Conservation (phyloP, 2,329 filamentous ascomycete genomes). For the Coniochaeta prunicola region DNA sequence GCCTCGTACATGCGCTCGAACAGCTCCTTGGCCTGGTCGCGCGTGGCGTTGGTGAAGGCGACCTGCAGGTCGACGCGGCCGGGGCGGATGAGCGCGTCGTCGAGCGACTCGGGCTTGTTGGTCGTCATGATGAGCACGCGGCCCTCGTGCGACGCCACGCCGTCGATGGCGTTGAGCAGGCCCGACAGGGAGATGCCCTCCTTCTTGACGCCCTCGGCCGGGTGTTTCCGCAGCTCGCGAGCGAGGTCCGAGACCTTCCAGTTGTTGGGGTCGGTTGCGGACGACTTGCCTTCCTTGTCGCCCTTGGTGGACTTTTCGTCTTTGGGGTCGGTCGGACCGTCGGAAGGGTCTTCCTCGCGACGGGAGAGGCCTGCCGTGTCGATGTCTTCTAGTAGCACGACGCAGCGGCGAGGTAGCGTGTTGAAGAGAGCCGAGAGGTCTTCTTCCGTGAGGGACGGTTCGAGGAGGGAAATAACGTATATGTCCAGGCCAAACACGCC, state of each 20-base stretch:
- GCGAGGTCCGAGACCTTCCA: slow-evolving; percentile 31
- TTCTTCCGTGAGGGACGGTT: slow-evolving; percentile 55
- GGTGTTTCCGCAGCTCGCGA: slow-evolving; percentile 33
- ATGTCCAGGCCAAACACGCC: slow-evolving; percentile 61
- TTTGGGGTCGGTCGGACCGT: slow-evolving; percentile 4
- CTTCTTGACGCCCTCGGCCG: slow-evolving; percentile 26
- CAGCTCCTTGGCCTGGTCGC: slow-evolving; percentile 46
- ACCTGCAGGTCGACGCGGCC: slow-evolving; percentile 67
- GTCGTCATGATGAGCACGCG: slow-evolving; percentile 78
- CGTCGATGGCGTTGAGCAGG: slow-evolving; percentile 77
- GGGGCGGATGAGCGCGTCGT: slow-evolving; percentile 66
- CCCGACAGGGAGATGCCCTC: slow-evolving; percentile 66
- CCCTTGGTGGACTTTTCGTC: slow-evolving; percentile 11
- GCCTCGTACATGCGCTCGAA: slow-evolving; percentile 56
- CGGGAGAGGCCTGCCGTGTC: slow-evolving; percentile 56
- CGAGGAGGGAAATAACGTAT: slow-evolving; percentile 54
- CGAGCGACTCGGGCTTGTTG: slow-evolving; percentile 66
- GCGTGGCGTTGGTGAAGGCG: slow-evolving; percentile 42
- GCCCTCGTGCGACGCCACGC: slow-evolving; percentile 72
- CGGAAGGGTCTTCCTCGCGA: slow-evolving; percentile 9
- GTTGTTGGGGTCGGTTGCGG: slow-evolving; percentile 5
- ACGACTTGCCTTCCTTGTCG: slow-evolving; percentile 24
- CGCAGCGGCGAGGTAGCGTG: slow-evolving; percentile 52
- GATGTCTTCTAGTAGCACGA: slow-evolving; percentile 63
- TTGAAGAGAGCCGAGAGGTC: slow-evolving; percentile 53